Percentiles rank a stretch among this genome's conserved stretches.
Conservation (phyloP, 1,139 yeast species). For the Kodamaea ohmeri region DNA sequence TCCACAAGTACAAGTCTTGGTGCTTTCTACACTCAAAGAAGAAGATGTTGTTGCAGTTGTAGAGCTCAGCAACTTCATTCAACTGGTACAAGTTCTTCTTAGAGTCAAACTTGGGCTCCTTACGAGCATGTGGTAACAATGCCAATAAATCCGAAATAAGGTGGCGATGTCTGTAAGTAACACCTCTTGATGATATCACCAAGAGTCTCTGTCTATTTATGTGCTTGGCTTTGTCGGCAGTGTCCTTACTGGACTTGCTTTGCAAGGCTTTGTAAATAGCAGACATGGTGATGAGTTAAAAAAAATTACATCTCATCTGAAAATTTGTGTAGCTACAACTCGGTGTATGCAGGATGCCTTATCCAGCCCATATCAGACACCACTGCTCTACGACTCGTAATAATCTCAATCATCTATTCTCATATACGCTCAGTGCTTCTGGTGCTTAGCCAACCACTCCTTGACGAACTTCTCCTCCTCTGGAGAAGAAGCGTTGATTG, state of each 20-base stretch:
- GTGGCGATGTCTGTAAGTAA: constrained; percentile 93
- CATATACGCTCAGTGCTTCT: constrained; percentile 30
- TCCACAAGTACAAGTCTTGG: constrained; percentile 91
- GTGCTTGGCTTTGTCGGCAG: constrained; percentile 50
- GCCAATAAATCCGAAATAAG: constrained; percentile 76
- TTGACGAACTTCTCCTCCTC: constrained; percentile 80
- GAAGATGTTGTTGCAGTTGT: constrained; percentile 93
- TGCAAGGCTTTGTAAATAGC: constrained; percentile 70
- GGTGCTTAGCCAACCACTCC: constrained; percentile 42
- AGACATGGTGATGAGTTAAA: constrained; percentile 40
- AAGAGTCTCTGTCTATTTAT: constrained; percentile 79
- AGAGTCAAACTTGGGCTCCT: constrained; percentile 93
- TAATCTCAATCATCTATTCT: constrained; percentile 5
- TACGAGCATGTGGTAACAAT: constrained; percentile 90
- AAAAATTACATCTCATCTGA: constrained; percentile 19
- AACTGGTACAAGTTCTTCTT: constrained; percentile 85
- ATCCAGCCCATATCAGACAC: not conserved
- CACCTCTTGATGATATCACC: constrained; percentile 91
- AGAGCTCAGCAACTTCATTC: constrained; percentile 93
- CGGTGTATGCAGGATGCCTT: not conserved
- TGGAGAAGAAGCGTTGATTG: constrained; percentile 72
- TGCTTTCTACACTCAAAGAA: constrained; percentile 97
- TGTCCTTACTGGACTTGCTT: constrained; percentile 42
- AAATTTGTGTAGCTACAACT: constrained; percentile 6
- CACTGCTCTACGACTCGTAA: not conserved